Base-by-base conservation (phyloP, 208 protist genomes). In the Blastocrithidia nonstop region DNA sequence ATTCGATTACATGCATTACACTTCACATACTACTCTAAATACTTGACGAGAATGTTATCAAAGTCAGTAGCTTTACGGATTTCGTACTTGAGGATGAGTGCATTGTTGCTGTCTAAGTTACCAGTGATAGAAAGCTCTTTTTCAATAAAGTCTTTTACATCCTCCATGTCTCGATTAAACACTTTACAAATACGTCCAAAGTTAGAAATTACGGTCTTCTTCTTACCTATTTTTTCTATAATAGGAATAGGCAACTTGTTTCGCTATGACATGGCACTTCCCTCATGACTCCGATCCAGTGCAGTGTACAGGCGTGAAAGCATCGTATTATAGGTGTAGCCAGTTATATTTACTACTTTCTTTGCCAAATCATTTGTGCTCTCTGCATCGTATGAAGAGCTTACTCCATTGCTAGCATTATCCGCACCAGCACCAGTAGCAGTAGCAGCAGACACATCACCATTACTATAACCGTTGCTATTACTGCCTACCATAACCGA, bases 161-260 rank as follows among this genome's bases (percentile, higher is more conserved):
- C 76, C 41, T 95, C 80, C 45, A 88, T 62, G 23, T 68, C 54
- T 17, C 88, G 72, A 50, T 93, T 45, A 41, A 95, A 70, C 26
- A 61, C 64, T 19, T 87, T 59, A 67, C 84, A 93, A 65, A 95
- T 87, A 33, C 83, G 74, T 22, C 51, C 64, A 56, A 95, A 95
- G 70, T 95, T 95, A 9, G 58, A 64, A 49, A 95, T 89, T 19
- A 82, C 68, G 3, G 82, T 88, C 62, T 93, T 95, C 62, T 90
- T 91, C 63, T 88, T 88, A 25, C 88, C 86, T 28, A 93, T 73
- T 32, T 60, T 67, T 61, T 85, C 79, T 5, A 94, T 47, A 33
- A 88, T 55, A 9, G 88, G 88, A 23, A 66, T 61, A 1, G 75
- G 73, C n/a, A 95, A 48, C 40, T 78, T 54, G 40, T 86, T 90